These are phyloP conservation scores for Tylopilus intermedius DNA, from an alignment of 768 basidiomycete genomes.

Conservation along the genomic window DNA sequence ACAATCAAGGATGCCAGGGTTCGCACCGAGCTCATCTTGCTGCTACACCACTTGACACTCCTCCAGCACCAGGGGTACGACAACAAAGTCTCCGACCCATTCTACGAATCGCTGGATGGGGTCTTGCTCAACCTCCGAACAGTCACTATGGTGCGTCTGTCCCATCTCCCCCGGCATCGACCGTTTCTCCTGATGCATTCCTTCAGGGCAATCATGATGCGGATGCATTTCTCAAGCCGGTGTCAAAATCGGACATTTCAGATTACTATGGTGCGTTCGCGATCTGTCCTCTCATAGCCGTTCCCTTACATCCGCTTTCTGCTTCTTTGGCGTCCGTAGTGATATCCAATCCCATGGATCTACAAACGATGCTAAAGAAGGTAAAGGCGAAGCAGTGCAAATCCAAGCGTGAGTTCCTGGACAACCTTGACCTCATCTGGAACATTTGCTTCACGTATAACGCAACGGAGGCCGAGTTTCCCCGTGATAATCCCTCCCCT, in stretches of 20 bases:
- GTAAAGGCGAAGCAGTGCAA: conserved; percentile 91
- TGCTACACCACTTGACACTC: conserved; percentile 18
- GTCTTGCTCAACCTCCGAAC: conserved; percentile 80
- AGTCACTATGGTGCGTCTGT: conserved; percentile 54
- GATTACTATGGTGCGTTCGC: conserved; percentile 80
- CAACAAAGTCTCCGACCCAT: conserved; percentile 74
- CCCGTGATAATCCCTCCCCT: background rate
- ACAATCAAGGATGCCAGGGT: conserved; percentile 88
- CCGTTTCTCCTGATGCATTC: conserved; percentile 24
- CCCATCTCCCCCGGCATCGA: conserved; percentile 18
- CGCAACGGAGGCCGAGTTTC: conserved; percentile 70
- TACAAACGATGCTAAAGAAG: conserved; percentile 88
- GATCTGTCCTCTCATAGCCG: background rate
- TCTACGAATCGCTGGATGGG: conserved; percentile 91
- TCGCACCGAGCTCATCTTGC: conserved; percentile 34
- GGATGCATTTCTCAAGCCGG: conserved; percentile 90
- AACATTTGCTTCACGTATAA: conserved; percentile 93
- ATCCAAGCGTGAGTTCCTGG: conserved; percentile 88
- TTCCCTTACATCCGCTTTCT: conserved; percentile 1
- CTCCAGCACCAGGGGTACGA: conserved; percentile 48
- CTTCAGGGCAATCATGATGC: conserved; percentile 81
- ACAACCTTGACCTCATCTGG: conserved; percentile 96
- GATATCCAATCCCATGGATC: conserved; percentile 93
- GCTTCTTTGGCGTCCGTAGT: conserved; percentile 44
- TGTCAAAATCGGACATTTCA: conserved; percentile 82